Conservation (phyloP, 2,329 filamentous ascomycete genomes). For the Sarocladium oryzae region DNA sequence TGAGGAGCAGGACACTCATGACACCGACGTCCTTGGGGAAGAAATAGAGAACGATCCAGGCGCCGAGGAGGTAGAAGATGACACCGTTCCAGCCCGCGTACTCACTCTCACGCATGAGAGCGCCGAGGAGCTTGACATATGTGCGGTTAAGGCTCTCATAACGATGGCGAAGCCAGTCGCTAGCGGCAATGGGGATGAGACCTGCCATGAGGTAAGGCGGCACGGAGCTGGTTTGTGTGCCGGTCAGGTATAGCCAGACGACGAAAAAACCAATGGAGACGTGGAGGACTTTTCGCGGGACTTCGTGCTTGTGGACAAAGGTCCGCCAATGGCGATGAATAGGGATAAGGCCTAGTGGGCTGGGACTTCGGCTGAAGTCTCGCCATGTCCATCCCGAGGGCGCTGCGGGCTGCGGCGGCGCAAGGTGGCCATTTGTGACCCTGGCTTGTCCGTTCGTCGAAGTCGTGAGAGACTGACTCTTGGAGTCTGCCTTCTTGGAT, state of each 20-base stretch:
- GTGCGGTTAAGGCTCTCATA: slow-evolving; percentile 76
- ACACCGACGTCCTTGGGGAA: slow-evolving; percentile 92
- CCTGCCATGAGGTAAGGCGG: slow-evolving; percentile 77
- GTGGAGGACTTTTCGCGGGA: slow-evolving; percentile 87
- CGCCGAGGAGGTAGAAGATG: slow-evolving; percentile 90
- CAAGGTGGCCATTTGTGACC: slow-evolving; percentile 58
- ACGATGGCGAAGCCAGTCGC: slow-evolving; percentile 77
- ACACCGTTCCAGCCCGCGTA: slow-evolving; percentile 93
- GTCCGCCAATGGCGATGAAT: slow-evolving; percentile 88
- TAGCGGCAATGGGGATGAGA: slow-evolving; percentile 75
- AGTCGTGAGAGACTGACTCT: neutral
- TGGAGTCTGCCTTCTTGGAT: slow-evolving; percentile 19
- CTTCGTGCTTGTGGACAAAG: slow-evolving; percentile 94
- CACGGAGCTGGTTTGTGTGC: slow-evolving; percentile 69
- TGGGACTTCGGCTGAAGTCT: slow-evolving; percentile 85
- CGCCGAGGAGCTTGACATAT: slow-evolving; percentile 79
- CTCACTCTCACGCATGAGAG: slow-evolving; percentile 95
- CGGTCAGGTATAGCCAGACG: slow-evolving; percentile 75
- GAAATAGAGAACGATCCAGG: slow-evolving; percentile 77
- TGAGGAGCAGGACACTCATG: slow-evolving; percentile 81
- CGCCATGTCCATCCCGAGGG: slow-evolving; percentile 67
- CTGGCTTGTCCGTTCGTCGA: slow-evolving; percentile 25
- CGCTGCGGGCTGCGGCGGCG: slow-evolving; percentile 57
- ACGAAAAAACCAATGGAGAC: slow-evolving; percentile 96
- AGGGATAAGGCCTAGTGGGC: slow-evolving; percentile 87